A percentile compares a stretch with the other conserved stretches of the same genome.
Conservation (phyloP, 768 basidiomycete genomes). For the Polyporus arcularius region DNA sequence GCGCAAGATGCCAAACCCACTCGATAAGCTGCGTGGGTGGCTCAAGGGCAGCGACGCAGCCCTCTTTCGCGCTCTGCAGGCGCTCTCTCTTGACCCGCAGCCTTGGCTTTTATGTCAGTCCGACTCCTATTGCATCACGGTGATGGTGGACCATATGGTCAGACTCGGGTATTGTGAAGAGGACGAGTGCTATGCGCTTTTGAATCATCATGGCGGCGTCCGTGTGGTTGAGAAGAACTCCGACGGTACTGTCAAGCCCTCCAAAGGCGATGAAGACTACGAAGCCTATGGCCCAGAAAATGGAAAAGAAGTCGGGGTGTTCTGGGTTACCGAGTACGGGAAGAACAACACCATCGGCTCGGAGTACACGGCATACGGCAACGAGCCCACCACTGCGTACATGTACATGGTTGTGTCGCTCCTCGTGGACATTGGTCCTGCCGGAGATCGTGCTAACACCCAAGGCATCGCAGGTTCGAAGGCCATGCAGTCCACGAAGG, state of each 20-base stretch:
- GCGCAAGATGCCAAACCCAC: neutral
- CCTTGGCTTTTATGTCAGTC: neutral
- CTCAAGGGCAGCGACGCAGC: slow-evolving; percentile 16
- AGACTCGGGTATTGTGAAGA: no score
- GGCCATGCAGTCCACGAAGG: no score
- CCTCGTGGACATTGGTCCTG: neutral
- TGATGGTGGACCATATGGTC: neutral
- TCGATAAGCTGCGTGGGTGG: neutral
- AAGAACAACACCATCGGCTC: neutral
- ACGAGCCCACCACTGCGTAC: neutral
- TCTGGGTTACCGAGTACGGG: neutral
- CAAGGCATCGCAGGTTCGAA: no score
- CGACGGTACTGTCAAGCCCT: no score
- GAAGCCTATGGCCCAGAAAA: neutral
- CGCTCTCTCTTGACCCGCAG: neutral
- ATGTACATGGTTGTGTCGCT: neutral
- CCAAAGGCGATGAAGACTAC: no score
- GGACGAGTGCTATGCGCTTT: no score
- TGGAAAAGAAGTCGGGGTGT: neutral
- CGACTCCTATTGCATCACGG: neutral
- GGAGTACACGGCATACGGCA: neutral
- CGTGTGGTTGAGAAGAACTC: no score
- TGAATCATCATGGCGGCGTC: no score
- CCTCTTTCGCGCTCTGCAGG: neutral
- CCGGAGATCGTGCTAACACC: neutral